phyloP scores from a whole-genome alignment of 257 asterid genomes.

The Nicotiana undulata region DNA sequence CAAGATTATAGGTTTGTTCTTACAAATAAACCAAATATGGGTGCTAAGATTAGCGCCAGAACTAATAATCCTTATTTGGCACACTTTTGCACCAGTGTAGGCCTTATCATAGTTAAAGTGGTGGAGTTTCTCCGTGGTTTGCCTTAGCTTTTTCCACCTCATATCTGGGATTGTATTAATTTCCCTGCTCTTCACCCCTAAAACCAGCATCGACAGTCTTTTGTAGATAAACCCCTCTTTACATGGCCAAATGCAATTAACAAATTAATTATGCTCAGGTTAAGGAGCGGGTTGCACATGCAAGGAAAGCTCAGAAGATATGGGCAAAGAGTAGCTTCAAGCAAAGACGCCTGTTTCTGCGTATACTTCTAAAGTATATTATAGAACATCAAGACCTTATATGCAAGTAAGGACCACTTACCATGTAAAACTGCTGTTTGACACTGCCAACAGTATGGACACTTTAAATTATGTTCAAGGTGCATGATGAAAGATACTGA shows the following conservation, averaged over 20 bases:
- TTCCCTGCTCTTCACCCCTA: not conserved
- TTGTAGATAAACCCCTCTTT: not conserved
- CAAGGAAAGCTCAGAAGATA: slow-evolving; percentile 81
- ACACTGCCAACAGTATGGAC: not conserved
- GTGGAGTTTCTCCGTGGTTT: not conserved
- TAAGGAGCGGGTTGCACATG: slow-evolving; percentile 81
- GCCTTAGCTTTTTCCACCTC: not conserved
- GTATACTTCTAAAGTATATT: slow-evolving; percentile 93
- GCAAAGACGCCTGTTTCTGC: slow-evolving; percentile 89
- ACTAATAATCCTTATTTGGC: not conserved
- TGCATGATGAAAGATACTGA: not conserved
- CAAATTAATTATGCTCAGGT: slow-evolving; percentile 41
- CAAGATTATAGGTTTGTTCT: not conserved
- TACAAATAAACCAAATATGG: not conserved
- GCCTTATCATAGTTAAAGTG: not conserved
- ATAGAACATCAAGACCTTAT: slow-evolving; percentile 92
- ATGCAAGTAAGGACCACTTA: slow-evolving; percentile 70
- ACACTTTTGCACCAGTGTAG: not conserved
- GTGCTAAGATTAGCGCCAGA: not conserved
- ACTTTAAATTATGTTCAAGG: not conserved
- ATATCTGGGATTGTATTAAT: not conserved
- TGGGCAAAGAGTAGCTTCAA: slow-evolving; percentile 97
- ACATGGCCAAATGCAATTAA: slow-evolving; percentile 10
- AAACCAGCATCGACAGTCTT: not conserved
- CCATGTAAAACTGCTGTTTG: not conserved